A percentile compares a stretch with the other conserved stretches of the same genome.
Evolutionary conservation across 371 early-diverging fungal species (phyloP).

Genomic region (Choanephora cucurbitarum): DNA sequence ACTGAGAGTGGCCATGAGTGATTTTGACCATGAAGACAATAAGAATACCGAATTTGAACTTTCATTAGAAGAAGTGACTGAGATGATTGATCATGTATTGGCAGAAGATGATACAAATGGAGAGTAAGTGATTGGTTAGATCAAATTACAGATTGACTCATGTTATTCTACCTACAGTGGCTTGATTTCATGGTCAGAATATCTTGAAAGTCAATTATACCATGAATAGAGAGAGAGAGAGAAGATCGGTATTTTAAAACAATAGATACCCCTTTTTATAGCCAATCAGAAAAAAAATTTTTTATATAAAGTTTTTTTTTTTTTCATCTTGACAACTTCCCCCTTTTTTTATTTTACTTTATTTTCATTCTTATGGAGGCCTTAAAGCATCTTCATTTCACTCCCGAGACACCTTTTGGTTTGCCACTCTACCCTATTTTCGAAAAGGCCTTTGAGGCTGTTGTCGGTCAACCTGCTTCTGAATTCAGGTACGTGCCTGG

Average conservation of each 20-base stretch:
- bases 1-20: slow-evolving; percentile 59
- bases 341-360: slow-evolving; percentile 5
- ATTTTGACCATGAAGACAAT: slow-evolving; percentile 35
- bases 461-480: slow-evolving; percentile 48
- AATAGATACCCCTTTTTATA: neutral
- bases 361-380: slow-evolving; percentile 17
- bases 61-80: slow-evolving; percentile 39
- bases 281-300: neutral
- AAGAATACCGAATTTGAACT: slow-evolving; percentile 21
- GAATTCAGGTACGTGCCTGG: slow-evolving; percentile 61
- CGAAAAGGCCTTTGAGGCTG: slow-evolving; percentile 45
- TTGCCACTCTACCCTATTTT: slow-evolving; percentile 55
- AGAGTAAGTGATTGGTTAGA: slow-evolving; percentile 36
- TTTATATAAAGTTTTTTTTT: neutral
- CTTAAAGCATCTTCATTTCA: slow-evolving; percentile 47
- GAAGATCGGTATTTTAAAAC: neutral
- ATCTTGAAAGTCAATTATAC: slow-evolving; percentile 65
- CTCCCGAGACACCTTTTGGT: slow-evolving; percentile 58
- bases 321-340: neutral
- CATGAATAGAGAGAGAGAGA: slow-evolving; percentile 41
- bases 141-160: neutral
- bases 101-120: slow-evolving; percentile 64
- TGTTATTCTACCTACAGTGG: slow-evolving; percentile 54
- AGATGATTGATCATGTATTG: slow-evolving; percentile 66
- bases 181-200: slow-evolving; percentile 74